Base-by-base conservation (phyloP, 139 green algal species). In the Chlorella vulgaris region DNA sequence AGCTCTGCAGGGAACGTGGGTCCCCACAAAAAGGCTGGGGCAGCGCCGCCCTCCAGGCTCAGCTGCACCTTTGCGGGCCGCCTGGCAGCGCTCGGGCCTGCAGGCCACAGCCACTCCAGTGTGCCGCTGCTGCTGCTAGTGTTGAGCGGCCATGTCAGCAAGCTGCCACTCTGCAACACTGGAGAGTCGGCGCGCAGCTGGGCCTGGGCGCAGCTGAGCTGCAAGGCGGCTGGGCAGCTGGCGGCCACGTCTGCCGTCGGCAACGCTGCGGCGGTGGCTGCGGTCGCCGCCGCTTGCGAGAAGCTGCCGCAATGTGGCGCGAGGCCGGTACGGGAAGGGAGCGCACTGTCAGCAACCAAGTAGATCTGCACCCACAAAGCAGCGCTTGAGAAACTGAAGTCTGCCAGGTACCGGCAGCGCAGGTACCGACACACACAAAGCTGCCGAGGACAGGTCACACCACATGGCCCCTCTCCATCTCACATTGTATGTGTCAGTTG, bases 261-360 rank as follows among this genome's bases (percentile, higher is more conserved):
- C 55, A 31, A 35, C 60, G 70, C 75, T 29, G 68, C 60, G 4
- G 82, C 82, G 2, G 66, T 33, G 31, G 68, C 68, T n/a, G 60
- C 40, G 2, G 66, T 33, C 24, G 68, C 68, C 21, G 60, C 40
- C 13, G 81, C 65, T 28, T 70, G 68, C 26, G 42, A 47, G 61
- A 81, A 61, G 40, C 39, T 58, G 40, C 53, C 38, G 36, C 83
- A 87, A 35, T 50, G 42, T 0, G 36, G 42, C 18, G 69, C 78
- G 50, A 87, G 66, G 47, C 83, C 83, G 3, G 75, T 87, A 47
- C 76, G 78, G 36, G 77, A 85, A 21, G 83, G 75, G 22, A 80
- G 50, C 19, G 42, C 76, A 21, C 76, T 83, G 24, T 35, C 55
- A n/a, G 83, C 83, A 26, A 87, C 83, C 51, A 87, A n/a, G 29